Percentiles rank a stretch among this genome's conserved stretches.
phyloP scores from a whole-genome alignment of 169 alveolate species.

The Cystoisospora suis region DNA sequence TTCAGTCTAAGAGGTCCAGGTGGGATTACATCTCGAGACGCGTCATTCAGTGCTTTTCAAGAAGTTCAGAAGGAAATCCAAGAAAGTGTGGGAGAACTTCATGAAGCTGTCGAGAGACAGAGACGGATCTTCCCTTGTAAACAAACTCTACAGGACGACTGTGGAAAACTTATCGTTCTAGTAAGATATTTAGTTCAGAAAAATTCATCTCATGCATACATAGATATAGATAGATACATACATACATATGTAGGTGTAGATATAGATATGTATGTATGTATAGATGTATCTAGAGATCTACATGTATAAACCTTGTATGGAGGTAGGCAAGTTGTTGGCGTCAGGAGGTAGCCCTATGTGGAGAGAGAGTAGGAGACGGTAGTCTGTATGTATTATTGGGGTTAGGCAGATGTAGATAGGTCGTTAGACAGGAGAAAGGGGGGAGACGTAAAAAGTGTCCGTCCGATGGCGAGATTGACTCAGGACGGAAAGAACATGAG shows the following conservation, averaged over 20 bases:
- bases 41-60: conserved; percentile 18
- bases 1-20: conserved; percentile 54
- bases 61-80: background rate
- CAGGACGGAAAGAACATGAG: too few species aligned
- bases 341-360: too few species aligned
- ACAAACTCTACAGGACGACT: conserved; percentile 88
- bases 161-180: conserved; percentile 93
- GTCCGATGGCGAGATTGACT: too few species aligned
- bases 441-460: too few species aligned
- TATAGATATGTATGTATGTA: too few species aligned
- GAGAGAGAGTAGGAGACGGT: too few species aligned
- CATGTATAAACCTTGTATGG: too few species aligned
- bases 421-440: too few species aligned
- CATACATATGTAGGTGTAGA: conserved; percentile 11
- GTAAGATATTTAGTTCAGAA: conserved; percentile 43
- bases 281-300: too few species aligned
- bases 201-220: background rate
- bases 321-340: too few species aligned
- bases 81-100: conserved; percentile 32
- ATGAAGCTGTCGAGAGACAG: conserved; percentile 33
- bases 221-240: background rate
- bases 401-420: too few species aligned
- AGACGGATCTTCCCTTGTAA: conserved; percentile 80
- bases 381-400: too few species aligned
- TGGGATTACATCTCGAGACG: conserved; percentile 30